Evolutionary conservation across 148 eudicot species (phyloP), one percentile per base, ranked within the genome.

Genomic region (Persicaria tinctoria): DNA sequence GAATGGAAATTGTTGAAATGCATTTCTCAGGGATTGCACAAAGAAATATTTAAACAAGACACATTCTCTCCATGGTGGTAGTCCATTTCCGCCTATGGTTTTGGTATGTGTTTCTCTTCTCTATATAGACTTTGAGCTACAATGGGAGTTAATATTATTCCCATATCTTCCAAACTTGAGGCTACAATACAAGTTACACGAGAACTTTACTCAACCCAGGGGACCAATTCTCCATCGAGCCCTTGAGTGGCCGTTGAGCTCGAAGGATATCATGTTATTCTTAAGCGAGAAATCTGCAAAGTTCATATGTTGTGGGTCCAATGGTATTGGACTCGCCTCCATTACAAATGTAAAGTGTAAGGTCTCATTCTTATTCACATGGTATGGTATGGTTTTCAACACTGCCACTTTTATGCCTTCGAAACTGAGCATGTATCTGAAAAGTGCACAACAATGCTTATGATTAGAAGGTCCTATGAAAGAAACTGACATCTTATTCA

Each of bases 211-310:
- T 4, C 91, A 88, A 0, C 84, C 88, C 3, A 90, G 51, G 0
- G 84, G 79, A 71, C 96, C 90, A 8, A 90, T 84, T 48, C 87
- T 76, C 98, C 98, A 93, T 41, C 90, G 68, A 0, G 93, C 85
- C 75, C 82, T 82, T 5, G 93, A 68, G 41, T 72, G 76, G 10
- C 98, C 98, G 20, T 18, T 71, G 48, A 93, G 72, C 4, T 82
- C 79, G 27, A 93, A 91, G 20, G 23, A 59, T 0, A 89, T 79
- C 38, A 50, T 48, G n/a, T 85, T 75, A 16, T 62, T 49, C 57
- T 77, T 83, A 78, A 89, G 45, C 0, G 86, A 78, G 50, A 8
- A 17, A 56, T 84, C 84, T 1, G 84, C 82, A 23, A 56, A 46
- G 0, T 46, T 76, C 74, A 73, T 73, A 13, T 84, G 83, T 27